phyloP scores from a whole-genome alignment of 2,329 filamentous ascomycete species.

The Xylariaceae sp. region DNA sequence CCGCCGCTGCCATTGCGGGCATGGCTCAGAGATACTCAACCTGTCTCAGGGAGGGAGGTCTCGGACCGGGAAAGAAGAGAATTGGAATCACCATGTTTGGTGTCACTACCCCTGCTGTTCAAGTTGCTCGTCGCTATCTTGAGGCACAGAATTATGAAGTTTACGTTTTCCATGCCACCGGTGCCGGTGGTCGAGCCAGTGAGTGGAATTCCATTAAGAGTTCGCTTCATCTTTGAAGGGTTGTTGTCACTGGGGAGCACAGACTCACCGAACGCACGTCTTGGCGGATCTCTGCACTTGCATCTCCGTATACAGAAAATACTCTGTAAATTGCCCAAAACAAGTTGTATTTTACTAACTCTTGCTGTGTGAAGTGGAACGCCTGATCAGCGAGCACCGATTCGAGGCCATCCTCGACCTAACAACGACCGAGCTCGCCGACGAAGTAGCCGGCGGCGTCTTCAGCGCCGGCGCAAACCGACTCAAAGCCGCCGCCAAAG shows the following conservation, averaged over 20 bases:
- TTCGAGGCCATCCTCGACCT: constrained; percentile 64
- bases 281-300: too few relatives aligned
- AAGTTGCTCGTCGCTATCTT: constrained; percentile 48
- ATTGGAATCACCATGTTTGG: constrained; percentile 71
- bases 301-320: too few relatives aligned
- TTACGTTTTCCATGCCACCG: constrained; percentile 66
- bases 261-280: too few relatives aligned
- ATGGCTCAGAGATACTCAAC: constrained; percentile 47
- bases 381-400: constrained; percentile 50
- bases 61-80: constrained; percentile 33
- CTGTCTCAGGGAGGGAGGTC: neutral
- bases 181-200: constrained; percentile 58
- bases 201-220: constrained; percentile 1
- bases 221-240: too few relatives aligned
- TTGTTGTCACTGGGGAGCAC: too few relatives aligned
- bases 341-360: neutral
- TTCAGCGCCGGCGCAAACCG: constrained; percentile 54
- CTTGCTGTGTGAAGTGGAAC: constrained; percentile 46
- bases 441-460: constrained; percentile 57
- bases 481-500: constrained; percentile 51
- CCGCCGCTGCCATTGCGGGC: constrained; percentile 54
- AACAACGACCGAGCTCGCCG: constrained; percentile 66
- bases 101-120: constrained; percentile 63
- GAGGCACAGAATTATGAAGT: constrained; percentile 47
- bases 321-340: neutral